phyloP scores from a whole-genome alignment of 306 rosid species.

The Begonia fuchsioides region DNA sequence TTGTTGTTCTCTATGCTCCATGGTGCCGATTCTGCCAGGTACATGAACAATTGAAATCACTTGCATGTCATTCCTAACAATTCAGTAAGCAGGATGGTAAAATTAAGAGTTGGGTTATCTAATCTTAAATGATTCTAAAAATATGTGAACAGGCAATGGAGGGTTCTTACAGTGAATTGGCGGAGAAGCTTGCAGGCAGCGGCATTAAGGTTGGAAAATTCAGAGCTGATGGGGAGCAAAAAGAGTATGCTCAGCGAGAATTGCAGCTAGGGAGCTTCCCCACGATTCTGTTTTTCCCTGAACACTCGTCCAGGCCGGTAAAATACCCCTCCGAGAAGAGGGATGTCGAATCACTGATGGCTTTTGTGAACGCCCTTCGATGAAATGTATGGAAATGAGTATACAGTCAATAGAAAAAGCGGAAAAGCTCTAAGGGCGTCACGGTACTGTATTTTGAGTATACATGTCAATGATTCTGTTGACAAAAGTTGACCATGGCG shows the following conservation, averaged over 20 bases:
- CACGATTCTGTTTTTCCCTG: constrained; percentile 79
- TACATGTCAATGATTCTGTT: constrained; percentile 8
- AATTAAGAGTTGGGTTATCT: too few species aligned
- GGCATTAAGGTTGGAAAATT: constrained; percentile 76
- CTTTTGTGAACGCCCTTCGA: constrained; percentile 58
- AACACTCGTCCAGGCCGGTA: constrained; percentile 47
- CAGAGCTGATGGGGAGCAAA: constrained; percentile 69
- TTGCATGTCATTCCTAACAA: too few species aligned
- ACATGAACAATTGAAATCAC: not conserved
- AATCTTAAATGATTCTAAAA: too few species aligned
- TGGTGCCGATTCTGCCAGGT: constrained; percentile 94
- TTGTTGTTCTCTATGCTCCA: constrained; percentile 84
- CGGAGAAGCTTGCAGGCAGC: constrained; percentile 49
- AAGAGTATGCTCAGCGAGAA: constrained; percentile 63
- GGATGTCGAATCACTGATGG: constrained; percentile 62
- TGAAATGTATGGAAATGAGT: constrained; percentile 22
- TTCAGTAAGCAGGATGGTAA: too few species aligned
- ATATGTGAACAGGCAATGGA: constrained; percentile 51
- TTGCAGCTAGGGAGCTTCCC: constrained; percentile 69
- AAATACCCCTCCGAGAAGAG: too few species aligned
- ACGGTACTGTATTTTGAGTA: too few species aligned
- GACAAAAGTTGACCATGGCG: not conserved
- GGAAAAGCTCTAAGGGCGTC: not conserved
- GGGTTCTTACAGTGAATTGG: constrained; percentile 56
- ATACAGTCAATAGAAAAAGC: not conserved